These are phyloP conservation scores for Tephrocybe rancida DNA, from an alignment of 768 basidiomycete species.

Conservation along the genomic window DNA sequence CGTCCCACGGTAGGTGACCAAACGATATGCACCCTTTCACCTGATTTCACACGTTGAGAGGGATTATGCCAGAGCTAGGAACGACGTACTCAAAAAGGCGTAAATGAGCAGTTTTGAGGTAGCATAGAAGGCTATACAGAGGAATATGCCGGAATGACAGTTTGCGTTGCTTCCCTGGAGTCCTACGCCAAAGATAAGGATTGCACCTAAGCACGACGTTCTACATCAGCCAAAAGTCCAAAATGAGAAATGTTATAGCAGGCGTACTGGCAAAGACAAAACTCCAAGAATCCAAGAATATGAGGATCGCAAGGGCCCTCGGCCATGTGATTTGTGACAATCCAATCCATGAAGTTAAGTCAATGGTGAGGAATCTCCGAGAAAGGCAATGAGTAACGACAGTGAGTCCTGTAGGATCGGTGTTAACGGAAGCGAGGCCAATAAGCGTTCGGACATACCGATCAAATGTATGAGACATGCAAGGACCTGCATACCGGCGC, in stretches of 20 bases:
- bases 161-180: conserved; percentile 34
- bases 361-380: conserved; percentile 31
- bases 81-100: conserved; percentile 28
- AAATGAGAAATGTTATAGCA: not conserved
- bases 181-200: conserved; percentile 47
- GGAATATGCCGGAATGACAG: conserved; percentile 44
- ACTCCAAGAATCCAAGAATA: conserved; percentile 45
- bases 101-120: conserved; percentile 44
- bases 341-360: conserved; percentile 28
- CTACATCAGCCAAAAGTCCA: conserved; percentile 1
- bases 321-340: conserved; percentile 38
- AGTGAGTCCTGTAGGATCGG: conserved; percentile 10
- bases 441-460: not conserved
- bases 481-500: conserved; percentile 10
- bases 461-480: conserved; percentile 12
- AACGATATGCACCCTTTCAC: conserved; percentile 49
- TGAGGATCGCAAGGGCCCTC: conserved; percentile 39
- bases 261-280: conserved; percentile 42
- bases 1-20: conserved; percentile 37
- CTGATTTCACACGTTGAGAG: conserved; percentile 23
- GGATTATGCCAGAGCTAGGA: not conserved
- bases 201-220: conserved; percentile 34
- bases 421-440: not conserved
- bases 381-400: conserved; percentile 38
- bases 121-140: conserved; percentile 45